These are phyloP conservation scores for Penicillium sp. DNA, from an alignment of 2,329 filamentous ascomycete species.

Conservation along the genomic window DNA sequence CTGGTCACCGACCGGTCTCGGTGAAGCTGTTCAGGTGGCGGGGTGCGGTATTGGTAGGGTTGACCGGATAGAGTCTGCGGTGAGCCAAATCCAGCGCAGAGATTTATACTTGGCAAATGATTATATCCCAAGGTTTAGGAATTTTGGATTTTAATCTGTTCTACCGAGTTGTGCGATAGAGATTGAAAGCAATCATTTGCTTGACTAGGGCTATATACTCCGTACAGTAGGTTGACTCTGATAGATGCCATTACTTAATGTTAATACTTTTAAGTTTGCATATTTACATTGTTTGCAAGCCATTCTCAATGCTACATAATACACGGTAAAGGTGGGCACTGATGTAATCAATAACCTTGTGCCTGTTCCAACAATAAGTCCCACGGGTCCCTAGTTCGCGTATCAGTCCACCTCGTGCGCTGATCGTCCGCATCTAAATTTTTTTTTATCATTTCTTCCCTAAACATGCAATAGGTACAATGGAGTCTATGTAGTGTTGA, in stretches of 20 bases:
- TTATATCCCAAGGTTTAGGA: background rate
- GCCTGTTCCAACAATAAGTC: background rate
- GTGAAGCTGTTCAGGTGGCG: conserved; percentile 29
- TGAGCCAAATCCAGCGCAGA: conserved; percentile 24
- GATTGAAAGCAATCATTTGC: background rate
- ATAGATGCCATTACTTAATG: too few relatives aligned
- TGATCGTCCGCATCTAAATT: conserved; percentile 2
- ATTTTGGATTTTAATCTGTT: background rate
- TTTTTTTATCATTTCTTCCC: background rate
- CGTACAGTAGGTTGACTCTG: too few relatives aligned
- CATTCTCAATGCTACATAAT: background rate
- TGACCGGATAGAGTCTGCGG: conserved; percentile 37
- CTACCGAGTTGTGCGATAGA: background rate
- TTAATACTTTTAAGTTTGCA: too few relatives aligned
- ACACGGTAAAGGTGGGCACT: background rate
- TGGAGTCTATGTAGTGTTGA: background rate
- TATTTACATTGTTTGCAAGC: too few relatives aligned
- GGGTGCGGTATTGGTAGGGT: conserved; percentile 1
- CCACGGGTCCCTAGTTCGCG: background rate
- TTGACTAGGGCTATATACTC: too few relatives aligned
- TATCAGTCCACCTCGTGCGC: conserved; percentile 7
- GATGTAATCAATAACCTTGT: background rate
- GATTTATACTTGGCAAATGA: background rate
- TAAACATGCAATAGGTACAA: background rate
- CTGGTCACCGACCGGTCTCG: conserved; percentile 22